These are phyloP conservation scores for Cercophora samala DNA, from an alignment of 495 filamentous ascomycete genomes.

Conservation along the genomic window DNA sequence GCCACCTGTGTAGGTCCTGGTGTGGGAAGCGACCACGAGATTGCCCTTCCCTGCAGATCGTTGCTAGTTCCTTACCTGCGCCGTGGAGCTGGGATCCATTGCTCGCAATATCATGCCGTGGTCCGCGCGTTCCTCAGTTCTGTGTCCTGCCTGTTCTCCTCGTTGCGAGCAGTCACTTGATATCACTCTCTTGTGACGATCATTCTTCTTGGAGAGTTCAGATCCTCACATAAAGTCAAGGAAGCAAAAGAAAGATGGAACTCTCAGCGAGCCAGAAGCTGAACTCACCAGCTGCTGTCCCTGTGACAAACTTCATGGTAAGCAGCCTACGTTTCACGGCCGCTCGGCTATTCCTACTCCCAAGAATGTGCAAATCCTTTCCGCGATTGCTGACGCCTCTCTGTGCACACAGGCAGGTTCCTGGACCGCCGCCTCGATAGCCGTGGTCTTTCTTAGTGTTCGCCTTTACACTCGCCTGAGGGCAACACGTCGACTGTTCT, in stretches of 20 bases:
- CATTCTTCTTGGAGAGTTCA: neutral
- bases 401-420: constrained; percentile 4
- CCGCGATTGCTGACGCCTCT: neutral
- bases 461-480: constrained; percentile 1
- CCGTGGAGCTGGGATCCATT: neutral
- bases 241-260: neutral
- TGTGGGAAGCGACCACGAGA: neutral
- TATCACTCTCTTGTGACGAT: neutral
- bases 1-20: neutral
- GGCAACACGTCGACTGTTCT: neutral
- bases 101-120: constrained; percentile 1
- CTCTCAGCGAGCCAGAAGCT: constrained; percentile 1
- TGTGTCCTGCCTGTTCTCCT: neutral
- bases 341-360: neutral
- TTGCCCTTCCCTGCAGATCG: neutral
- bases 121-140: neutral
- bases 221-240: neutral
- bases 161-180: neutral
- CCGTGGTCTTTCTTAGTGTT: neutral
- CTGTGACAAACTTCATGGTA: neutral
- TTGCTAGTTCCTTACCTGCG: neutral
- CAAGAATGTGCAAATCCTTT: neutral
- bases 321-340: neutral
- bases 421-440: constrained; percentile 1
- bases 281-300: neutral